These are phyloP conservation scores for Paramyrothecium roridum DNA, from an alignment of 2,329 filamentous ascomycete species.

Conservation along the genomic window DNA sequence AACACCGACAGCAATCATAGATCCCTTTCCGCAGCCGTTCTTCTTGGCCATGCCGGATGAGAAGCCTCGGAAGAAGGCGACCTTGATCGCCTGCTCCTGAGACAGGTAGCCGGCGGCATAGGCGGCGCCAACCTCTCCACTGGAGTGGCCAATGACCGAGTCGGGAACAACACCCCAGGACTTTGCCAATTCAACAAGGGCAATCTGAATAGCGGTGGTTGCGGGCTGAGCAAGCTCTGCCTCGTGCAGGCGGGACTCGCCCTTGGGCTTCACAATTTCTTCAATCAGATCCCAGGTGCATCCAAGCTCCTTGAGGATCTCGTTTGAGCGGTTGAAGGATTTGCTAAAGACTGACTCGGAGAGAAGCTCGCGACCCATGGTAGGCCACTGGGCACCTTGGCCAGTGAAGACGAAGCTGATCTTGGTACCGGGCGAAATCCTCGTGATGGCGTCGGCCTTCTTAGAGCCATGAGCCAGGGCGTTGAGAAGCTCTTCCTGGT, in stretches of 20 bases:
- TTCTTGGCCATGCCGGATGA: conserved; percentile 7
- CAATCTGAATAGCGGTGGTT: conserved; percentile 17
- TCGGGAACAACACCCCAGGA: conserved; percentile 9
- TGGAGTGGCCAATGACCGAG: conserved; percentile 18
- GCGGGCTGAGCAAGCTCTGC: conserved; percentile 13
- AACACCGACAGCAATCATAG: conserved; percentile 20
- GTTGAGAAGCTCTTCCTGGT: background rate
- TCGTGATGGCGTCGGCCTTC: background rate
- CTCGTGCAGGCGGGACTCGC: conserved; percentile 12
- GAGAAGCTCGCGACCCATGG: conserved; percentile 26
- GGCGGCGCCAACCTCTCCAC: conserved; percentile 30
- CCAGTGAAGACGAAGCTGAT: conserved; percentile 25
- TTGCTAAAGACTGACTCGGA: background rate
- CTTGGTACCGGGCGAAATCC: background rate
- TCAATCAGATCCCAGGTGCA: conserved; percentile 3
- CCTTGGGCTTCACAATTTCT: conserved; percentile 7
- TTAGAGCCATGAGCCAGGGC: background rate
- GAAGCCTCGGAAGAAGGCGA: conserved; percentile 18
- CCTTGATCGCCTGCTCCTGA: conserved; percentile 11
- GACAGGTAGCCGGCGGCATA: conserved; percentile 25
- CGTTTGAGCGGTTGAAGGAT: conserved; percentile 1
- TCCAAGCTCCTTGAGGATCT: conserved; percentile 3
- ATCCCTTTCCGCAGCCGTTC: conserved; percentile 8
- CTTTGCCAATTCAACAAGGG: conserved; percentile 12
- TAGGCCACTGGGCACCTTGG: conserved; percentile 28